These are phyloP conservation scores for Cenchrus fungigraminus DNA, from an alignment of 176 grass and related monocot species.

Conservation along the genomic window DNA sequence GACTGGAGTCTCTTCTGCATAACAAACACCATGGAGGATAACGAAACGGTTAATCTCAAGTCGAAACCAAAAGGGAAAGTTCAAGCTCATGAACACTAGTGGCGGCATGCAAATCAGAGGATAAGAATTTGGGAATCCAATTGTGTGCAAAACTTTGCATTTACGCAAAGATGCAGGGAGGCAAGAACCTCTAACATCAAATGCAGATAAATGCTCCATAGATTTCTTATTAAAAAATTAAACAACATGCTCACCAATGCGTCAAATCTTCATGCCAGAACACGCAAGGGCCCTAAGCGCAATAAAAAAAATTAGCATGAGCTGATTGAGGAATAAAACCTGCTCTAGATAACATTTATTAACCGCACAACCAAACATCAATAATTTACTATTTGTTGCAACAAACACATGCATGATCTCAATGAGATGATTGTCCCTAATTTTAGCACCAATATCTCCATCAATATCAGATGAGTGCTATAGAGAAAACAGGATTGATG, in stretches of 20 bases:
- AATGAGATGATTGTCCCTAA: too few species aligned
- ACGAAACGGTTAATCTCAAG: background rate
- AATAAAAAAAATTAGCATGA: too few species aligned
- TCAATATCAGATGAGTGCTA: too few species aligned
- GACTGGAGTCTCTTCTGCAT: slow-evolving; percentile 80
- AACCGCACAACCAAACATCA: too few species aligned
- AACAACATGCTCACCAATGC: slow-evolving; percentile 59
- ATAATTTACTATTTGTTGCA: too few species aligned
- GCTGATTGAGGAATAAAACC: too few species aligned
- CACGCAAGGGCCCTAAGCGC: slow-evolving; percentile 86
- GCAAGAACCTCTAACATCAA: background rate
- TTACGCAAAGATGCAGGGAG: background rate
- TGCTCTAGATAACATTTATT: too few species aligned
- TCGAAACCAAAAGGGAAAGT: background rate
- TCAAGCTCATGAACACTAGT: background rate
- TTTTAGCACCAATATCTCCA: too few species aligned
- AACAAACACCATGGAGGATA: background rate
- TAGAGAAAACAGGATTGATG: too few species aligned
- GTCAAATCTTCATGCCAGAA: slow-evolving; percentile 95
- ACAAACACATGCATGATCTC: too few species aligned
- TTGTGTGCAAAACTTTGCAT: background rate
- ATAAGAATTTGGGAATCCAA: background rate
- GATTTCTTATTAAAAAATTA: background rate
- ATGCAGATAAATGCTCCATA: too few species aligned
- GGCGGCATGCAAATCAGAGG: too few species aligned